phyloP scores from a whole-genome alignment of 257 asterid species.

The Coffea canephora region DNA sequence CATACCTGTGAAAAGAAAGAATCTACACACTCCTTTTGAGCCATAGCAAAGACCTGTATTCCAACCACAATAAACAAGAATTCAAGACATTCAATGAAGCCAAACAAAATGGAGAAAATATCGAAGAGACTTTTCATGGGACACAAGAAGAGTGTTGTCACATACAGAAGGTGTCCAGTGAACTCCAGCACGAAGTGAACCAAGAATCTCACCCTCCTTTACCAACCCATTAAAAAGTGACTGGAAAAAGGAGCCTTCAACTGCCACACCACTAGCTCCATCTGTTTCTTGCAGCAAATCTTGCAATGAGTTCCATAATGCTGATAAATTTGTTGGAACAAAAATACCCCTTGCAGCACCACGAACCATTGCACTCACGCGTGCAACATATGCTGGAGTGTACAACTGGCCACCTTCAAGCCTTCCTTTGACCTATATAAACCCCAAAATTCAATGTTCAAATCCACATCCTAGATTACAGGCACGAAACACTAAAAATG shows the following conservation, averaged over 20 bases:
- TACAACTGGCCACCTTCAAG: conserved; percentile 98
- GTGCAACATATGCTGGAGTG: conserved; percentile 97
- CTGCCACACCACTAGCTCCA: conserved; percentile 79
- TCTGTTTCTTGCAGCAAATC: conserved; percentile 78
- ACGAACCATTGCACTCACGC: conserved; percentile 92
- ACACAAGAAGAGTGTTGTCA: conserved; percentile 21
- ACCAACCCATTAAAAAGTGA: conserved; percentile 87
- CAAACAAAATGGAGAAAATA: neutral
- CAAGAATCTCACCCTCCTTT: conserved; percentile 82
- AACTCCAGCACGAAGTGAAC: conserved; percentile 95
- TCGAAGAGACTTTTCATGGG: conserved; percentile 2
- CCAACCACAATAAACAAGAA: conserved; percentile 10
- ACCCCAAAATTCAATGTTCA: conserved; percentile 19
- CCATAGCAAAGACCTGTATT: conserved; percentile 80
- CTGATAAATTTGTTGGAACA: conserved; percentile 80
- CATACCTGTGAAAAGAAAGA: conserved; percentile 89
- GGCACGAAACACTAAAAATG: neutral
- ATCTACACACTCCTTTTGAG: conserved; percentile 90
- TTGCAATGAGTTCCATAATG: conserved; percentile 84
- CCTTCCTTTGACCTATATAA: conserved; percentile 79
- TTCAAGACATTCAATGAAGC: conserved; percentile 4
- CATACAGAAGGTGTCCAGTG: conserved; percentile 97
- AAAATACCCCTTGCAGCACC: conserved; percentile 95
- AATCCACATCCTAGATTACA: conserved; percentile 9
- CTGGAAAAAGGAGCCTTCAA: conserved; percentile 90